Conservation (phyloP, 2,329 filamentous ascomycete genomes). For the Monosporascus ibericus region DNA sequence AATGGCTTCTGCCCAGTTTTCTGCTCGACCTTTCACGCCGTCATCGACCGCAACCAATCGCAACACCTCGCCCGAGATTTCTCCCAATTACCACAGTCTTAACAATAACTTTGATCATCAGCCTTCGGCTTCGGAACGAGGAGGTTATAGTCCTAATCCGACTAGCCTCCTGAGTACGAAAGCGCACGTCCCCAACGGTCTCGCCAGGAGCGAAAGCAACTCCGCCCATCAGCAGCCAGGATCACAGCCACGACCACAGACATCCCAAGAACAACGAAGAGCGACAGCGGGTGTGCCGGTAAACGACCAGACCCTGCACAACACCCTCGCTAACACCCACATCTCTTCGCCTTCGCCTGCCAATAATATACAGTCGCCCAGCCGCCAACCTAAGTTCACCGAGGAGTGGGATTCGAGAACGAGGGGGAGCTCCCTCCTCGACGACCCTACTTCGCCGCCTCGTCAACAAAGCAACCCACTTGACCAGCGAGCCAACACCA, state of each 20-base stretch:
- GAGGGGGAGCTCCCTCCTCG: conserved; percentile 58
- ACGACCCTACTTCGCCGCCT: conserved; percentile 32
- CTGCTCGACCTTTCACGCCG: background rate
- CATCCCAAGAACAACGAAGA: conserved; percentile 9
- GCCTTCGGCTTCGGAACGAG: too few relatives aligned
- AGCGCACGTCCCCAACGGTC: background rate
- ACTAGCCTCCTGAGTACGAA: background rate
- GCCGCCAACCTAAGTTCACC: conserved; percentile 49
- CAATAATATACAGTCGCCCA: conserved; percentile 14
- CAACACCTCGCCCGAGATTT: background rate
- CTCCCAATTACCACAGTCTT: background rate
- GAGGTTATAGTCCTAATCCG: background rate
- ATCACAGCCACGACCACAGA: background rate
- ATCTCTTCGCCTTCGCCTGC: conserved; percentile 18
- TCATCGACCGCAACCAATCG: background rate
- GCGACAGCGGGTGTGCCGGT: conserved; percentile 13
- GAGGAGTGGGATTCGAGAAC: conserved; percentile 68
- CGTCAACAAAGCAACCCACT: conserved; percentile 16
- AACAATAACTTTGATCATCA: background rate
- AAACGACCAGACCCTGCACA: conserved; percentile 29
- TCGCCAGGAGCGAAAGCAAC: background rate
- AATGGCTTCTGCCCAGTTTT: background rate
- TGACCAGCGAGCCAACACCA: conserved; percentile 16
- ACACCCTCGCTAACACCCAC: conserved; percentile 31
- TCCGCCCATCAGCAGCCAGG: background rate